A percentile compares a stretch with the other conserved stretches of the same genome.
Conservation (phyloP, 805 yeast species). For the Zygotorulaspora chibaensis region DNA sequence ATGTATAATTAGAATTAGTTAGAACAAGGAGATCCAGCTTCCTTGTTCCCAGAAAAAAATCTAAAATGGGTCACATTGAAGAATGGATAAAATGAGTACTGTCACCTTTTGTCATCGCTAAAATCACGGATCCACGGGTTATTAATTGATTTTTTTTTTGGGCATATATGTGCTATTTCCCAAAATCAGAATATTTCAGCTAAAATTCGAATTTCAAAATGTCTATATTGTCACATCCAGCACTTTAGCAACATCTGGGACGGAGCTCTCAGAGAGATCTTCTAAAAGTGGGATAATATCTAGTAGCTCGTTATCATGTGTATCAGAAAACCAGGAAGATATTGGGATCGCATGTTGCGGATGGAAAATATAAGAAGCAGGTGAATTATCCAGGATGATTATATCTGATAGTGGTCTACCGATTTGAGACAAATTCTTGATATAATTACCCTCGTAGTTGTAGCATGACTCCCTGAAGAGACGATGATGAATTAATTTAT, state of each 20-base stretch:
- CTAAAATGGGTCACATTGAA: not conserved
- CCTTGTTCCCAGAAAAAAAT: slow-evolving; percentile 11
- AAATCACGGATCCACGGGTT: not conserved
- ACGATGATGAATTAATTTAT: slow-evolving; percentile 77
- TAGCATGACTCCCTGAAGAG: slow-evolving; percentile 92
- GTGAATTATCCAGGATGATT: slow-evolving; percentile 93
- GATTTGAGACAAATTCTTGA: slow-evolving; percentile 87
- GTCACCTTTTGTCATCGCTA: not conserved
- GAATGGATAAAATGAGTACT: not conserved
- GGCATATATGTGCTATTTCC: not conserved
- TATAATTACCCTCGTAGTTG: slow-evolving; percentile 89
- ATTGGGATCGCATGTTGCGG: slow-evolving; percentile 98
- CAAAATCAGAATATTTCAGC: not conserved
- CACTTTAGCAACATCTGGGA: slow-evolving; percentile 80
- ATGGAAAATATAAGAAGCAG: slow-evolving; percentile 96
- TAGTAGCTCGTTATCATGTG: slow-evolving; percentile 90
- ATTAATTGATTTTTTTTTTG: not conserved
- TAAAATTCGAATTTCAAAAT: not conserved
- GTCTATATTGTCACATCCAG: slow-evolving; percentile 58
- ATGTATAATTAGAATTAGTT: slow-evolving; percentile 1
- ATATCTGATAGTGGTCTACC: slow-evolving; percentile 86
- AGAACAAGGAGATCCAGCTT: slow-evolving; percentile 25
- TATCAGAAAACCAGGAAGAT: slow-evolving; percentile 96
- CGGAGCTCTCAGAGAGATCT: slow-evolving; percentile 68
- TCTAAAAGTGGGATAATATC: slow-evolving; percentile 89